These are phyloP conservation scores for Blepharisma undulans DNA, from an alignment of 169 alveolate species.

Conservation along the genomic window DNA sequence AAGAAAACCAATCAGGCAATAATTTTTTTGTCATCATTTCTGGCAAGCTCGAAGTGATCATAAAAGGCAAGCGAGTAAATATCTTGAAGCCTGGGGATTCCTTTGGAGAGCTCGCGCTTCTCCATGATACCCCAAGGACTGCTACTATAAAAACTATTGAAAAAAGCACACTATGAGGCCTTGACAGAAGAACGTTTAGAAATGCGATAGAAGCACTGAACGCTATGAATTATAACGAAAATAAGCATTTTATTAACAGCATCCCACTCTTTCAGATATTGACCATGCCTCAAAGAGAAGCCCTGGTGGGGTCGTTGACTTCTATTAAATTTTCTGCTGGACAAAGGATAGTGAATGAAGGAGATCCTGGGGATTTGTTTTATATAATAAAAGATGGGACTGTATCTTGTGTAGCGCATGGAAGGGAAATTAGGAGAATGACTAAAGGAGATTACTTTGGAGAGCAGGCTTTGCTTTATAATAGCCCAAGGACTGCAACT, in stretches of 20 bases:
- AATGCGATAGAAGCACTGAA: conserved; percentile 41
- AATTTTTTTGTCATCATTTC: conserved; percentile 46
- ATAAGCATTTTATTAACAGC: conserved; percentile 5
- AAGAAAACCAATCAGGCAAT: conserved; percentile 45
- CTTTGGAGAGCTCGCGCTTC: conserved; percentile 93
- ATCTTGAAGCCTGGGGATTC: conserved; percentile 90
- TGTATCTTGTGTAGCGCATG: conserved; percentile 48
- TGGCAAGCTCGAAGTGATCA: conserved; percentile 84
- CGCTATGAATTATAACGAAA: conserved; percentile 18
- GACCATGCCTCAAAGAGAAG: conserved; percentile 36
- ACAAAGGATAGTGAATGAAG: conserved; percentile 60
- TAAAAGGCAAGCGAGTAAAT: conserved; percentile 88
- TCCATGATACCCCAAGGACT: conserved; percentile 92
- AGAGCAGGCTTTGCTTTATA: conserved; percentile 85
- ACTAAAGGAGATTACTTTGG: conserved; percentile 60
- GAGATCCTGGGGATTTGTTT: conserved; percentile 60
- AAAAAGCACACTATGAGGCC: conserved; percentile 92
- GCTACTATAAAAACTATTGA: conserved; percentile 92
- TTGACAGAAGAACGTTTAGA: conserved; percentile 90
- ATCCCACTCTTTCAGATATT: conserved; percentile 15
- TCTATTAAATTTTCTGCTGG: conserved; percentile 44
- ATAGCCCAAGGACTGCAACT: conserved; percentile 84
- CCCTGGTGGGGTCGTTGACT: conserved; percentile 47
- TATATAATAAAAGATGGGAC: conserved; percentile 63
- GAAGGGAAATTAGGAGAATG: conserved; percentile 49